Conservation (phyloP, 805 yeast genomes). For the Metschnikowia arizonensis region DNA sequence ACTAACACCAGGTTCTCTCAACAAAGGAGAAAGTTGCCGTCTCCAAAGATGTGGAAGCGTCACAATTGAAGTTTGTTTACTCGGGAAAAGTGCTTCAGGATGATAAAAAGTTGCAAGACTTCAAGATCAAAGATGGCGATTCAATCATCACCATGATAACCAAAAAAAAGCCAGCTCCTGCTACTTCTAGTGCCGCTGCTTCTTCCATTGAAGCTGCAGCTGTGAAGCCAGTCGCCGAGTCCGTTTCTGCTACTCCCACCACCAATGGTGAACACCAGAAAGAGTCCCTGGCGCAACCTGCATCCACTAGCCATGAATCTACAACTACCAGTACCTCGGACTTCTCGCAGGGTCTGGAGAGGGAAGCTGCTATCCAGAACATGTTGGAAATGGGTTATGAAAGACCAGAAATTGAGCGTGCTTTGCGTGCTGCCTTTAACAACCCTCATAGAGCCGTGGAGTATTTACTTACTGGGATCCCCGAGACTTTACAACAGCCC, state of each 20-base stretch:
- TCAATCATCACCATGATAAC: constrained; percentile 91
- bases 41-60: constrained; percentile 61
- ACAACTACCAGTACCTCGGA: constrained; percentile 40
- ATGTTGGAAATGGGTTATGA: constrained; percentile 97
- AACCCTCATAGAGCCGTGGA: constrained; percentile 98
- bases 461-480: constrained; percentile 84
- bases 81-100: constrained; percentile 89
- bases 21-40: constrained; percentile 71
- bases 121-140: constrained; percentile 78
- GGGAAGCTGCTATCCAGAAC: constrained; percentile 73
- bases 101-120: constrained; percentile 65
- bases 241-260: constrained; percentile 14
- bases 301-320: not conserved
- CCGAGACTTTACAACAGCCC: constrained; percentile 51
- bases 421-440: constrained; percentile 91
- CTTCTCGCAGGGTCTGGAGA: constrained; percentile 71
- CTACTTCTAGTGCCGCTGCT: too few species aligned
- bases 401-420: constrained; percentile 80
- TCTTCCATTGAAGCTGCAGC: too few species aligned
- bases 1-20: constrained; percentile 44
- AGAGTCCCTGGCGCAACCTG: not conserved
- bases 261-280: constrained; percentile 1
- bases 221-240: constrained; percentile 19
- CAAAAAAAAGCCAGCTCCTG: constrained; percentile 30
- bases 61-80: constrained; percentile 83